A percentile compares a stretch with the other conserved stretches of the same genome.
Evolutionary conservation across 164 flowering plant species (phyloP).

Genomic region (Chloranthus sessilifolius): DNA sequence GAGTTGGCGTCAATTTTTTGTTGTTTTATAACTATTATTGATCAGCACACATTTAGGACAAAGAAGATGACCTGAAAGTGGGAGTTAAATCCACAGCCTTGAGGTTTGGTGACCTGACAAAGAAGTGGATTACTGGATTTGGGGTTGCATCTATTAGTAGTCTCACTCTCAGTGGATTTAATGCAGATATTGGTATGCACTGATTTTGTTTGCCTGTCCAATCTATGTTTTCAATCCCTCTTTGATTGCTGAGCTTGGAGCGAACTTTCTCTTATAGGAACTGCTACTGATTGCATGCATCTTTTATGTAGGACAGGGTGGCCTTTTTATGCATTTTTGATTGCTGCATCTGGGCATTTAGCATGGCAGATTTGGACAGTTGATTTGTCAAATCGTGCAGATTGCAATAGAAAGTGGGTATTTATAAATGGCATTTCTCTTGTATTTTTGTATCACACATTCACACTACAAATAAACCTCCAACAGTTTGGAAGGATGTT

Average conservation of each 20-base stretch:
- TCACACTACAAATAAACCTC: no score
- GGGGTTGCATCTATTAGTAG: slow-evolving; percentile 63
- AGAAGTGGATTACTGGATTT: slow-evolving; percentile 73
- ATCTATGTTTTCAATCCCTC: no score
- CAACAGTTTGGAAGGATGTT: no score
- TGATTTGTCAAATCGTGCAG: slow-evolving; percentile 70
- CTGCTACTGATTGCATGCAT: background rate
- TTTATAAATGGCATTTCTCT: background rate
- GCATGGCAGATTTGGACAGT: slow-evolving; percentile 89
- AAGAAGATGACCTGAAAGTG: slow-evolving; percentile 92
- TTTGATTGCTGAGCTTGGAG: background rate
- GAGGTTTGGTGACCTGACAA: slow-evolving; percentile 82
- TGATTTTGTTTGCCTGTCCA: background rate
- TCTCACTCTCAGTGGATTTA: slow-evolving; percentile 76
- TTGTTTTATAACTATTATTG: background rate
- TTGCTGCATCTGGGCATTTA: slow-evolving; percentile 75
- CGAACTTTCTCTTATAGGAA: background rate
- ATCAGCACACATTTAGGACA: slow-evolving; percentile 51
- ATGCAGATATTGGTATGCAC: slow-evolving; percentile 67
- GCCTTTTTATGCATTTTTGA: slow-evolving; percentile 74
- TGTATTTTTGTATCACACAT: background rate
- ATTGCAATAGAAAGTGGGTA: slow-evolving; percentile 83
- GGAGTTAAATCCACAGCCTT: slow-evolving; percentile 98
- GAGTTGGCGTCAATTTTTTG: background rate
- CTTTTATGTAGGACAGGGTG: slow-evolving; percentile 46